These are phyloP conservation scores for Codiaeum variegatum DNA, from an alignment of 441 rosid species.

Conservation along the genomic window DNA sequence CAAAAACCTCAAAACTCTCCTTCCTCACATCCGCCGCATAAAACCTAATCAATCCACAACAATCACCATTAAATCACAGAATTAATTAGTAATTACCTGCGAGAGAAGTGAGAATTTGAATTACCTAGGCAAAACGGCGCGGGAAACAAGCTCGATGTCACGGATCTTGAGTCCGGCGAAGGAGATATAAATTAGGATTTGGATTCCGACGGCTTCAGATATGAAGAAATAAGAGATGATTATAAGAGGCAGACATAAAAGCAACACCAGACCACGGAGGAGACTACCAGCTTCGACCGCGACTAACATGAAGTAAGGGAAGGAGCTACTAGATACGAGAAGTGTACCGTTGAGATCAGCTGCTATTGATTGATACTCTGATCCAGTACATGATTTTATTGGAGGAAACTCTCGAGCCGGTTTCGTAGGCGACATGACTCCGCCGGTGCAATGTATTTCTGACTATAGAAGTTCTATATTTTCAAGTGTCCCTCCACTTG, in stretches of 20 bases:
- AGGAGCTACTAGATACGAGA: constrained; percentile 69
- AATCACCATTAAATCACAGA: not conserved
- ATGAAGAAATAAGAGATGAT: constrained; percentile 67
- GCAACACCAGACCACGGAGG: constrained; percentile 67
- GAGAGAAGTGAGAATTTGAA: not conserved
- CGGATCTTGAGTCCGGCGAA: constrained; percentile 79
- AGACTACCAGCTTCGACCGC: constrained; percentile 87
- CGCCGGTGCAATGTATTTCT: not conserved
- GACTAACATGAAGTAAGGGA: constrained; percentile 83
- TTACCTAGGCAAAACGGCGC: constrained; percentile 83
- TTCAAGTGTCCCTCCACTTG: not conserved
- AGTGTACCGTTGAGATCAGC: constrained; percentile 97
- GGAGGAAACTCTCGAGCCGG: constrained; percentile 47
- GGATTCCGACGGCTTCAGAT: constrained; percentile 77
- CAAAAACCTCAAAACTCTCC: constrained; percentile 82
- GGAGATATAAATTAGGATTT: constrained; percentile 76
- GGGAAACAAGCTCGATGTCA: constrained; percentile 77
- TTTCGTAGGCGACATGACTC: constrained; percentile 39
- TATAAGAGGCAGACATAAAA: constrained; percentile 63
- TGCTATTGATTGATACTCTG: constrained; percentile 64
- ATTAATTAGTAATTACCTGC: too few species aligned
- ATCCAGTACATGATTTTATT: constrained; percentile 46
- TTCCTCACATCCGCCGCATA: constrained; percentile 90
- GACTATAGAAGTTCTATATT: not conserved
- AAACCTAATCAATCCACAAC: constrained; percentile 38